Evolutionary conservation across 306 rosid species (phyloP), one percentile per base, ranked within the genome.

Genomic region (Begonia loranthoides): DNA sequence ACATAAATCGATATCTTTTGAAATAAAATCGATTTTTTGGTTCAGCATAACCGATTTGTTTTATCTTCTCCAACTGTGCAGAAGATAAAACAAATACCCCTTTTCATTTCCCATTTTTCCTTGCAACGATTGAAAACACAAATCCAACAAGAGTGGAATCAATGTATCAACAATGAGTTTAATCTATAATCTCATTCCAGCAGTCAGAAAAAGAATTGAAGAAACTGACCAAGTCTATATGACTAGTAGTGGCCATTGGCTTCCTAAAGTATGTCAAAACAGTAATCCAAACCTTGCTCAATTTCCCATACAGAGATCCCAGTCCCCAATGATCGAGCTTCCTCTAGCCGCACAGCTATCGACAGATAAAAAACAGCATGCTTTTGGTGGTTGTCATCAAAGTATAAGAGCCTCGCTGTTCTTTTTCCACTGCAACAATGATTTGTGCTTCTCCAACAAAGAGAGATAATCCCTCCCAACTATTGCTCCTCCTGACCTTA

Each of bases 241-340:
- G n/a, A 28, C 8, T 28, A 28, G 36, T 28, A 28, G 36, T 19
- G 36, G 36, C 8, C 8, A 28, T 28, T 28, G 60, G 14, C 28
- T 48, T 54, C 2, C 50, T 69, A 61, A 92, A 92, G 63, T 60
- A 86, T 88, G 62, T 80, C 96, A 41, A 72, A 76, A 56, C 86
- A 92, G 66, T 78, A 85, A 78, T 92, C 96, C 70, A 92, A 76
- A 70, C 99, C 99, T 79, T 92, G 99, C 44, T 94, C 96, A 14
- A 92, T 86, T 80, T 92, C 99, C 99, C 99, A 86, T 51, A 92
- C 71, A 3, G 96, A 80, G 76, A 86, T 80, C 66, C 94, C 96
- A 60, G 93, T 83, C 15, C 88, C 94, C 87, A 94, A 78, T 33
- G 76, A 64, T 19, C 61, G 88, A 68, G 93, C 94, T 71, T 75